Conservation (phyloP, 2,329 filamentous ascomycete species). For the Exutisphaerella laricina region DNA sequence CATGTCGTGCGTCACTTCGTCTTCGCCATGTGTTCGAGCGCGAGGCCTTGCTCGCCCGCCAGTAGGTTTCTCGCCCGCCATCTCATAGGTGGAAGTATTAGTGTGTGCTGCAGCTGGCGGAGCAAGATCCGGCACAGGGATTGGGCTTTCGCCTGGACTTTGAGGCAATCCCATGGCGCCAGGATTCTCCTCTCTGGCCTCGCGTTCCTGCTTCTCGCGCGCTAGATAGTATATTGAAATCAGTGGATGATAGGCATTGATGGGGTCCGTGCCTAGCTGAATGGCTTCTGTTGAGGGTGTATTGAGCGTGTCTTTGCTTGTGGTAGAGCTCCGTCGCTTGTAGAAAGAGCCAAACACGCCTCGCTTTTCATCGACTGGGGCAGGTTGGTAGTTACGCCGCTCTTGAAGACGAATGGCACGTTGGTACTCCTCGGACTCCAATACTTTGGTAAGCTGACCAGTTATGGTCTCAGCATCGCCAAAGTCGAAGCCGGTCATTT, state of each 20-base stretch:
- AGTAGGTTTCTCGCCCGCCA: conserved; percentile 81
- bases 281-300: conserved; percentile 82
- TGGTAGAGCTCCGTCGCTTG: conserved; percentile 83
- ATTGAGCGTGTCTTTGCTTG: conserved; percentile 78
- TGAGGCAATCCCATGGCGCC: conserved; percentile 54
- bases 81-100: conserved; percentile 76
- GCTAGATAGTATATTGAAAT: conserved; percentile 94
- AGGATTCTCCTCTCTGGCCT: conserved; percentile 56
- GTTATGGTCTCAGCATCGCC: conserved; percentile 79
- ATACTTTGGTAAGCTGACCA: conserved; percentile 72
- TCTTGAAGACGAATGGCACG: conserved; percentile 67
- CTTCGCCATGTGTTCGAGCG: conserved; percentile 89
- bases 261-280: conserved; percentile 73
- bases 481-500: conserved; percentile 98
- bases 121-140: conserved; percentile 67
- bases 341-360: conserved; percentile 91
- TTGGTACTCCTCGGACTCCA: conserved; percentile 93
- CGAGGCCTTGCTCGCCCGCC: conserved; percentile 77
- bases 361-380: conserved; percentile 76
- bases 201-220: conserved; percentile 86
- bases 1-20: conserved; percentile 71
- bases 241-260: conserved; percentile 89
- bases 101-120: conserved; percentile 84
- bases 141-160: conserved; percentile 50
- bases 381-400: conserved; percentile 56